Percentiles rank a stretch among this genome's conserved stretches.
These are phyloP conservation scores for Clohesyomyces aquaticus DNA, from an alignment of 495 filamentous ascomycete genomes.

Conservation along the genomic window DNA sequence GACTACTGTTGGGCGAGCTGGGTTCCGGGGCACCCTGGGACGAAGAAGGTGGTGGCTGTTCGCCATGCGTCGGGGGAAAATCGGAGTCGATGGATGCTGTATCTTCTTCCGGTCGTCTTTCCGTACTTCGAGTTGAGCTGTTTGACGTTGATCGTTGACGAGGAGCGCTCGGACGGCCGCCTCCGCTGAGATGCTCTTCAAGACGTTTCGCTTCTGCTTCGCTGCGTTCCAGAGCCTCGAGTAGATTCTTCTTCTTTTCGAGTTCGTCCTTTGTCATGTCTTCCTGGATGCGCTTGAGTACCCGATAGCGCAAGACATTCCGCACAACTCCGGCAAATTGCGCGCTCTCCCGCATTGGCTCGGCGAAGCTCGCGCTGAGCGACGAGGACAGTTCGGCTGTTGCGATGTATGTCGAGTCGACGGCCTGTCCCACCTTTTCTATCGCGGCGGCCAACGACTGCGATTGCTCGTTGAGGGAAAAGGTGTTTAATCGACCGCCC, in stretches of 20 bases:
- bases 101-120: slow-evolving; percentile 60
- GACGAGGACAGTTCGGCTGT: slow-evolving; percentile 86
- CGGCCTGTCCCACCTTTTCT: slow-evolving; percentile 90
- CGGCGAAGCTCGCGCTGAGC: slow-evolving; percentile 86
- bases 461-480: slow-evolving; percentile 88
- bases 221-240: slow-evolving; percentile 84
- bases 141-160: slow-evolving; percentile 69
- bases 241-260: slow-evolving; percentile 72
- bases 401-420: slow-evolving; percentile 93
- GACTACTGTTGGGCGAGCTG: slow-evolving; percentile 44
- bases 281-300: slow-evolving; percentile 91
- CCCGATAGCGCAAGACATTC: slow-evolving; percentile 80
- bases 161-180: slow-evolving; percentile 49
- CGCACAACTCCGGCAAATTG: slow-evolving; percentile 96
- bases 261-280: slow-evolving; percentile 96
- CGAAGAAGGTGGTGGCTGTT: slow-evolving; percentile 64
- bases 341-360: slow-evolving; percentile 95
- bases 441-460: slow-evolving; percentile 88
- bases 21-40: slow-evolving; percentile 52
- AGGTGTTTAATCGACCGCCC: slow-evolving; percentile 93
- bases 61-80: slow-evolving; percentile 87
- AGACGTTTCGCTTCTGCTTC: slow-evolving; percentile 90
- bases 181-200: slow-evolving; percentile 81
- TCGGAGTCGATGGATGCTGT: slow-evolving; percentile 89
- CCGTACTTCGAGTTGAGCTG: slow-evolving; percentile 51